Evolutionary conservation across 495 filamentous ascomycete genomes (phyloP).

Genomic region (Barbatosphaeria neglecta): DNA sequence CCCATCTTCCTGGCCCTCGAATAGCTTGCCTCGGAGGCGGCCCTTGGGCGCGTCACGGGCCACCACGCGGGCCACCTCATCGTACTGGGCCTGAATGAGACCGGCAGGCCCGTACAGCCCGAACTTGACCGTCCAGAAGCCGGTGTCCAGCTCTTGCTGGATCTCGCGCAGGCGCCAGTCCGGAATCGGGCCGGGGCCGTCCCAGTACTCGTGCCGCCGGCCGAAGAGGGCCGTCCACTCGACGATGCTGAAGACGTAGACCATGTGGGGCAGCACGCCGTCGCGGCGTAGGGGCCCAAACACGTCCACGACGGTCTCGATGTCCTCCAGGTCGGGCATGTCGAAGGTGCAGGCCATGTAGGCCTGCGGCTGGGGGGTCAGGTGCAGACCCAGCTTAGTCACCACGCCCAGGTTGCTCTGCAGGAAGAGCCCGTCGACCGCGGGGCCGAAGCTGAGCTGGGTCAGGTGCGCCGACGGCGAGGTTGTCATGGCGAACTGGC

Average conservation of each 20-base stretch:
- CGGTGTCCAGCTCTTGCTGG: slow-evolving; percentile 27
- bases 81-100: slow-evolving; percentile 33
- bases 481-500: slow-evolving; percentile 34
- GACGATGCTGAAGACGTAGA: slow-evolving; percentile 35
- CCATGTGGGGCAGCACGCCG: slow-evolving; percentile 23
- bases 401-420: slow-evolving; percentile 40
- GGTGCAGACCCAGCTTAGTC: slow-evolving; percentile 35
- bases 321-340: slow-evolving; percentile 35
- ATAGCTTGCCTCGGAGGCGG: slow-evolving; percentile 21
- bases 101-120: slow-evolving; percentile 33
- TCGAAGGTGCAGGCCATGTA: slow-evolving; percentile 39
- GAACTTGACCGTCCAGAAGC: slow-evolving; percentile 35
- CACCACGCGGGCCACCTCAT: slow-evolving; percentile 27
- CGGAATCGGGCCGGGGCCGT: slow-evolving; percentile 31
- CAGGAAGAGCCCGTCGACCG: slow-evolving; percentile 37
- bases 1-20: slow-evolving; percentile 22
- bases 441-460: slow-evolving; percentile 36
- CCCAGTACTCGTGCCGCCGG: slow-evolving; percentile 31
- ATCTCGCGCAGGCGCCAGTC: slow-evolving; percentile 32
- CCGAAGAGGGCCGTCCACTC: slow-evolving; percentile 36
- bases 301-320: slow-evolving; percentile 28
- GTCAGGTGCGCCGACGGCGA: slow-evolving; percentile 30
- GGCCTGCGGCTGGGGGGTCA: slow-evolving; percentile 35
- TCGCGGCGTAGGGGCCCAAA: slow-evolving; percentile 27
- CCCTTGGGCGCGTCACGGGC: slow-evolving; percentile 24